These are phyloP conservation scores for Mucor mucedo DNA, from an alignment of 371 early-diverging fungal genomes.

Conservation along the genomic window DNA sequence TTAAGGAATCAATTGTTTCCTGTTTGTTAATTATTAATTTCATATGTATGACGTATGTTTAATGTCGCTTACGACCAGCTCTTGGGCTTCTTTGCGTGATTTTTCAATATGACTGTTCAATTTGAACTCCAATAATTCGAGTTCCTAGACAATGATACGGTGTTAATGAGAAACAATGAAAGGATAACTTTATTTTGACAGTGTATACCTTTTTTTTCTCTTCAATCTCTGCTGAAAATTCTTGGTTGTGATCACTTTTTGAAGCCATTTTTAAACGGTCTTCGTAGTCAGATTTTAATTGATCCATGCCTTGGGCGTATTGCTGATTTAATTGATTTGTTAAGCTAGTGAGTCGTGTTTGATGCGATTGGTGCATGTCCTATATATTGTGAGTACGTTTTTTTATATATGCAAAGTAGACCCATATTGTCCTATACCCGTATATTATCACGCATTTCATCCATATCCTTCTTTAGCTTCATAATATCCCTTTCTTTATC, in stretches of 20 bases:
- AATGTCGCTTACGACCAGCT: not conserved
- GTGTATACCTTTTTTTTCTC: not conserved
- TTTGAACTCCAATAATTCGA: not conserved
- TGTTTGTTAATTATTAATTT: not conserved
- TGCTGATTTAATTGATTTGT: slow-evolving; percentile 21
- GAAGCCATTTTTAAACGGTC: not conserved
- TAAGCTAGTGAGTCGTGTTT: slow-evolving; percentile 14
- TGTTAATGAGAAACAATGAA: not conserved
- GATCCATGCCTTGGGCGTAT: slow-evolving; percentile 6
- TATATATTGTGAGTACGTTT: not conserved
- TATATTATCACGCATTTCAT: slow-evolving; percentile 27
- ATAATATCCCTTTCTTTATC: slow-evolving; percentile 14
- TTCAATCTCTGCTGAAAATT: not conserved
- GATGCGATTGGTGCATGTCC: slow-evolving; percentile 27
- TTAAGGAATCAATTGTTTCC: not conserved
- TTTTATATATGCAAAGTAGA: not conserved
- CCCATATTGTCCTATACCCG: slow-evolving; percentile 4
- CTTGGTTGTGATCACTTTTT: not conserved
- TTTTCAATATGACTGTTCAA: not conserved
- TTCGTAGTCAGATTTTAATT: slow-evolving; percentile 5
- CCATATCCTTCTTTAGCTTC: slow-evolving; percentile 21
- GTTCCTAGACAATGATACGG: not conserved
- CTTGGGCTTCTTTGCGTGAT: not conserved
- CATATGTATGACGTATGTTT: not conserved
- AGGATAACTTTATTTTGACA: not conserved